Evolutionary conservation across 768 basidiomycete species (phyloP).

Genomic region (Butyriboletus loyo): DNA sequence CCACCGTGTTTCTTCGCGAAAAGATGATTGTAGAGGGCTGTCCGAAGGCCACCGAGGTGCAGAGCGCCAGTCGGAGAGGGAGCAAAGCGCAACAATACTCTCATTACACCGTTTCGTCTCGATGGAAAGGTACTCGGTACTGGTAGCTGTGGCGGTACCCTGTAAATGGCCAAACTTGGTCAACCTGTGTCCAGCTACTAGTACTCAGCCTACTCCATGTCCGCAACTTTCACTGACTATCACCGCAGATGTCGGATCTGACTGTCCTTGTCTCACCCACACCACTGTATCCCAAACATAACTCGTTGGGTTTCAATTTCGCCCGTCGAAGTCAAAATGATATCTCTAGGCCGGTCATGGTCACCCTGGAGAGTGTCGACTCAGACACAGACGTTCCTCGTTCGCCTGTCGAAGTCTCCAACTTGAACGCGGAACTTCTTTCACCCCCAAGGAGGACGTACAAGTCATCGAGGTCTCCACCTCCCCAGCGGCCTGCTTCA

Average conservation of each 20-base stretch:
- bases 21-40: slow-evolving; percentile 90
- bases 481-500: slow-evolving; percentile 17
- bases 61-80: slow-evolving; percentile 95
- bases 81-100: slow-evolving; percentile 83
- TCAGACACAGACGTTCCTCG: slow-evolving; percentile 17
- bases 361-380: slow-evolving; percentile 30
- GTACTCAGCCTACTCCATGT: too few relatives aligned
- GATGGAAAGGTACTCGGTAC: too few relatives aligned
- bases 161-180: too few relatives aligned
- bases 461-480: slow-evolving; percentile 16
- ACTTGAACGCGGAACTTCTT: slow-evolving; percentile 19
- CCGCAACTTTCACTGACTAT: neutral
- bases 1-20: slow-evolving; percentile 80
- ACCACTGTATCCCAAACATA: slow-evolving; percentile 22
- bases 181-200: too few relatives aligned
- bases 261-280: slow-evolving; percentile 34
- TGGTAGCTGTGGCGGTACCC: neutral
- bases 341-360: slow-evolving; percentile 29
- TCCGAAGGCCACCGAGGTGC: slow-evolving; percentile 92
- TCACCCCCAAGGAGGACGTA: slow-evolving; percentile 30
- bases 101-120: slow-evolving; percentile 23
- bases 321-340: slow-evolving; percentile 30
- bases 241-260: slow-evolving; percentile 34
- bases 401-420: slow-evolving; percentile 25
- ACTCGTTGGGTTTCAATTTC: slow-evolving; percentile 27